Conservation (phyloP, 2,329 filamentous ascomycete species). For the Stachybotrys elegans region DNA sequence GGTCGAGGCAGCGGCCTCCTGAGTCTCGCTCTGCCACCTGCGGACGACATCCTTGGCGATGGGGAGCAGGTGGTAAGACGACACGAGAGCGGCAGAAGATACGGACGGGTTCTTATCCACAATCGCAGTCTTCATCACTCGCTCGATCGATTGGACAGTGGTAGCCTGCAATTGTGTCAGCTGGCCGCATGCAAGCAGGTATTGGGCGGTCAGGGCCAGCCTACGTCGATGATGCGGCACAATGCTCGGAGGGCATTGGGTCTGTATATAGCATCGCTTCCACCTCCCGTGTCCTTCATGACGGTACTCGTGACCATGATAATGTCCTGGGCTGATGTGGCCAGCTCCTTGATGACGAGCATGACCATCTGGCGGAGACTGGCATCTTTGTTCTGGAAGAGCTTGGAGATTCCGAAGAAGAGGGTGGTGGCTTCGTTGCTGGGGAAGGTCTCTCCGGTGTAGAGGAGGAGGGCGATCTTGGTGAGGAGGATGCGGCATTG, state of each 20-base stretch:
- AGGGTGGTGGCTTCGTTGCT: slow-evolving; percentile 96
- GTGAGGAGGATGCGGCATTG: slow-evolving; percentile 96
- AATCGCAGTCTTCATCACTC: slow-evolving; percentile 97
- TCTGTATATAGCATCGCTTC: slow-evolving; percentile 88
- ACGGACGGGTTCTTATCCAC: slow-evolving; percentile 99
- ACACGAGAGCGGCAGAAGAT: slow-evolving; percentile 90
- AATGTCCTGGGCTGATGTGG: slow-evolving; percentile 92
- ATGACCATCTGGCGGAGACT: slow-evolving; percentile 98
- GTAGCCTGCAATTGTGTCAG: slow-evolving; percentile 59
- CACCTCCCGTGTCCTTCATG: slow-evolving; percentile 98
- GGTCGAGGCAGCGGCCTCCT: slow-evolving; percentile 85
- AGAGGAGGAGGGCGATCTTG: slow-evolving; percentile 93
- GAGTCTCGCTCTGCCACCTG: slow-evolving; percentile 97
- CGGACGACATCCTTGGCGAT: slow-evolving; percentile 93
- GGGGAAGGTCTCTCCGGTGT: slow-evolving; percentile 95
- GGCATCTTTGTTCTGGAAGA: slow-evolving; percentile 99
- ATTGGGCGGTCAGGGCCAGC: slow-evolving; percentile 25
- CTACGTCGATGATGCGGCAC: slow-evolving; percentile 93
- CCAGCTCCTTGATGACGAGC: slow-evolving; percentile 95
- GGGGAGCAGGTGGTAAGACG: slow-evolving; percentile 94
- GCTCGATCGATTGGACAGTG: slow-evolving; percentile 95
- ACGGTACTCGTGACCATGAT: slow-evolving; percentile 99
- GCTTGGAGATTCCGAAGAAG: slow-evolving; percentile 98
- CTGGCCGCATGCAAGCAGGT: slow-evolving; percentile 13
- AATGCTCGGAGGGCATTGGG: slow-evolving; percentile 94